phyloP scores from a whole-genome alignment of 2,329 filamentous ascomycete species.

The Aplosporella prunicola region DNA sequence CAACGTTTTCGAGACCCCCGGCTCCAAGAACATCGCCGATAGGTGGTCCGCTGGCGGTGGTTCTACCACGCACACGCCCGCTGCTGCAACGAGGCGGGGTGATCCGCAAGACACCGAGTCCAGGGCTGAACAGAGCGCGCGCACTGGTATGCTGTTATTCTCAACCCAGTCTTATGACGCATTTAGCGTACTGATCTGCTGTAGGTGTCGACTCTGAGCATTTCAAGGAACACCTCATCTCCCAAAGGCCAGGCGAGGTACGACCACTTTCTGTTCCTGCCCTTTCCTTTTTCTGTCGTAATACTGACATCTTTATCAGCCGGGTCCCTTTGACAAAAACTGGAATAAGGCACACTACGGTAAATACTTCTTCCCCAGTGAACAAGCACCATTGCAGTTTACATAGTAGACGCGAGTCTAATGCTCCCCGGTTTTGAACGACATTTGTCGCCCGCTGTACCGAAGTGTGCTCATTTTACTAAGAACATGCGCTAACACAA shows the following conservation, averaged over 20 bases:
- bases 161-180: neutral
- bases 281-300: neutral
- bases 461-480: neutral
- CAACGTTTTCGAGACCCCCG: constrained; percentile 28
- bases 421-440: too few species aligned
- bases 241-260: constrained; percentile 15
- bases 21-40: constrained; percentile 26
- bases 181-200: constrained; percentile 9
- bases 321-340: constrained; percentile 17
- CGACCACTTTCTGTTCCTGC: neutral
- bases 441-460: too few species aligned
- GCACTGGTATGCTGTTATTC: constrained; percentile 17
- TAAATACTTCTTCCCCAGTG: too few species aligned
- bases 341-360: constrained; percentile 25
- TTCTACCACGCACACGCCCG: constrained; percentile 23
- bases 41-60: constrained; percentile 25
- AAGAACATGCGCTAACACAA: neutral
- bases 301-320: neutral
- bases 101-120: constrained; percentile 18
- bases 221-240: constrained; percentile 18
- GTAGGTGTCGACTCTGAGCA: constrained; percentile 10
- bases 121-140: constrained; percentile 18
- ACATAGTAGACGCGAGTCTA: too few species aligned
- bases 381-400: too few species aligned
- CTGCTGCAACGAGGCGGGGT: constrained; percentile 18